Evolutionary conservation across 768 basidiomycete genomes (phyloP), one percentile per base, ranked within the genome.

Genomic region (Cyclocybe cylindracea): DNA sequence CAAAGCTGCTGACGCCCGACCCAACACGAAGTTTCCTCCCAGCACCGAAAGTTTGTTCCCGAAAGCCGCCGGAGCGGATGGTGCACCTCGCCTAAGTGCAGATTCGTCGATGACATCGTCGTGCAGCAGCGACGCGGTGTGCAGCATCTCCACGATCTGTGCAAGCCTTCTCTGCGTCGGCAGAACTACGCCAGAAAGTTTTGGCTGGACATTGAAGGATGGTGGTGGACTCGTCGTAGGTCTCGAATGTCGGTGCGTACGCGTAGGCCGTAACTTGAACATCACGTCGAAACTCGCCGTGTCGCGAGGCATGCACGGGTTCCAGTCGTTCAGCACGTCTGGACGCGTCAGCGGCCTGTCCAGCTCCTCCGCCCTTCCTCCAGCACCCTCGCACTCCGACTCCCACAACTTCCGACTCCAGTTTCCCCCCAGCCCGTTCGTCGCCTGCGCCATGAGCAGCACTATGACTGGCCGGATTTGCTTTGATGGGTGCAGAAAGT

Each of bases 141-240:
- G 95, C 55, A 98, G 90, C 91, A 97, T 93, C 66, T 98, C 94
- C 39, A 93, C 87, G 34, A 98, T 94, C 60, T 94, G 91, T 0
- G 94, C 95, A 29, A 98, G 83, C n/a, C 94, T 85, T 11, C 78
- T 69, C 66, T 97, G 94, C 1, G 94, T 90, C 4, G 95, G 93
- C 4, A 98, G 80, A 37, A 89, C 70, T 55, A 58, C 53, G 47
- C 61, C 16, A 47, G 66, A 33, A 13, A 59, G 54, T 1, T 46
- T 46, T 10, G 50, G 45, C 19, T 42, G 16, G 39, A 53, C 47
- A 44, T 61, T 38, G 14, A 59, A 29, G 31, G 37, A 59, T 5
- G 61, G 68, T 44, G 51, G 74, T 64, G 44, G 67, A 53, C 42
- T 56, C 50, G 67, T 9, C 70, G 70, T 43, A 56, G 60, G 10